Evolutionary conservation across 129 eudicot genomes (phyloP).

Genomic region (Artemisia annua): DNA sequence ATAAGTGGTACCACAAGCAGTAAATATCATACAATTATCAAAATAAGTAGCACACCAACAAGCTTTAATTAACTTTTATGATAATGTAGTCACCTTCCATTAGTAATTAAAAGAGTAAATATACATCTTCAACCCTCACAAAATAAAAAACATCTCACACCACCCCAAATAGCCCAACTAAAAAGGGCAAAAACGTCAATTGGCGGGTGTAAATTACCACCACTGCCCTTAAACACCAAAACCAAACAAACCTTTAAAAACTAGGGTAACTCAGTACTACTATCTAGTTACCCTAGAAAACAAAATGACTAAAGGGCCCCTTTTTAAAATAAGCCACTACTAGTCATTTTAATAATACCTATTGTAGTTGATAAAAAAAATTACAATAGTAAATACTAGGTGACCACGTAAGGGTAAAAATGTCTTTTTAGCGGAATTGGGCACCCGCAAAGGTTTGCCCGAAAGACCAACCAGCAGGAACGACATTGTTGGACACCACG

Average conservation of each 20-base stretch:
- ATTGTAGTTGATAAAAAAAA: slow-evolving; percentile 34
- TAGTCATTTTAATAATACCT: slow-evolving; percentile 20
- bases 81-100: slow-evolving; percentile 35
- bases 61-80: not conserved
- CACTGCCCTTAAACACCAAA: slow-evolving; percentile 37
- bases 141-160: slow-evolving; percentile 19
- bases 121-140: slow-evolving; percentile 18
- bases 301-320: slow-evolving; percentile 36
- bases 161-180: not conserved
- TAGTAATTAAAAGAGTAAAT: slow-evolving; percentile 27
- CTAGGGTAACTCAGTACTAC: slow-evolving; percentile 14
- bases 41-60: slow-evolving; percentile 20
- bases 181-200: slow-evolving; percentile 35
- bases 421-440: slow-evolving; percentile 37
- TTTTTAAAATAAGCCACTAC: slow-evolving; percentile 20
- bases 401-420: slow-evolving; percentile 30
- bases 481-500: slow-evolving; percentile 48
- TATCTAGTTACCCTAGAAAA: slow-evolving; percentile 20
- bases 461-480: slow-evolving; percentile 55
- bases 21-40: not conserved
- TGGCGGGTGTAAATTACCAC: slow-evolving; percentile 57
- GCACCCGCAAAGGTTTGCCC: slow-evolving; percentile 59
- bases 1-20: slow-evolving; percentile 9
- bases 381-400: slow-evolving; percentile 32
- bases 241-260: not conserved